Evolutionary conservation across 345 rosid genomes (phyloP).

Genomic region (Turritis glabra): DNA sequence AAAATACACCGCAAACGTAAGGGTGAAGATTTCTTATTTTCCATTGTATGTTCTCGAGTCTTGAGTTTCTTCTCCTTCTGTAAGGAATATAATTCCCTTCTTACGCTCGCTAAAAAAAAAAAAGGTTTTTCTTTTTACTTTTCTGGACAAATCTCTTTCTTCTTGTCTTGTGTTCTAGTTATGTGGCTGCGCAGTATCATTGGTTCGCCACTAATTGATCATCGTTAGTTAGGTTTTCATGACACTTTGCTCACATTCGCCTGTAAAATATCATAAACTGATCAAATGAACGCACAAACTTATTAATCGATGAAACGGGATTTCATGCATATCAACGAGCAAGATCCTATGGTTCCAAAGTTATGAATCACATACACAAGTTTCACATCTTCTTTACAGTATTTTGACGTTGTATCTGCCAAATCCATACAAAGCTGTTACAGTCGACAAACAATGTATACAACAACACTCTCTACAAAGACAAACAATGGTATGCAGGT

Average conservation of each 20-base stretch:
- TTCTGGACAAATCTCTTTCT: neutral
- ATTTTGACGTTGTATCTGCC: constrained; percentile 8
- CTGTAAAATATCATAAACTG: neutral
- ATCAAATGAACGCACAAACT: neutral
- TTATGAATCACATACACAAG: constrained; percentile 14
- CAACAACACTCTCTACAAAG: constrained; percentile 26
- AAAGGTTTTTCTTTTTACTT: neutral
- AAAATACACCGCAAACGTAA: constrained; percentile 10
- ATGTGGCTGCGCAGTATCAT: neutral
- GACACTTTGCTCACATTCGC: neutral
- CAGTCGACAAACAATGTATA: constrained; percentile 19
- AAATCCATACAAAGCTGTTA: constrained; percentile 14
- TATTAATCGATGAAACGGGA: neutral
- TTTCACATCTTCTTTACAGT: constrained; percentile 28
- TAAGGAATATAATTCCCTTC: constrained; percentile 2
- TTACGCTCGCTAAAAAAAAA: neutral
- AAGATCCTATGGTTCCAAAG: neutral
- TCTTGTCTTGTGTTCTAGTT: neutral
- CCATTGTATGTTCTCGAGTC: constrained; percentile 18
- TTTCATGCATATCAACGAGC: neutral
- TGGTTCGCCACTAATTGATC: neutral
- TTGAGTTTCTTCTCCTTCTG: constrained; percentile 21
- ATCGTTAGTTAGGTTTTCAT: no score
- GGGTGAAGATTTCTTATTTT: constrained; percentile 25
- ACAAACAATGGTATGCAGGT: neutral